Evolutionary conservation across 345 rosid species (phyloP).

Genomic region (Dipteronia sinensis): DNA sequence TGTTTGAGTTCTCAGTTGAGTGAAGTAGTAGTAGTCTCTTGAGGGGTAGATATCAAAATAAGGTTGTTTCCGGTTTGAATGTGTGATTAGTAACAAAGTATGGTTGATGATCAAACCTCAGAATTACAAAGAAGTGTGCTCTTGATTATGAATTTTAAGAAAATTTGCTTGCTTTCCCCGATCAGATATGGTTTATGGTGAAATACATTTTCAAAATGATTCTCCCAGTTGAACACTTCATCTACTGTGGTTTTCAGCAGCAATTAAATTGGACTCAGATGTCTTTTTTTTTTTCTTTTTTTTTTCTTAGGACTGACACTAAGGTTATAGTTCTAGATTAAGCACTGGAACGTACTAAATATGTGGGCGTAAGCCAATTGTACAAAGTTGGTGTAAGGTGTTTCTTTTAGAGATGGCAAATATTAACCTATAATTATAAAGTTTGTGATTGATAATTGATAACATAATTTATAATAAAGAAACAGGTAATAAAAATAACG

Average conservation of each 20-base stretch:
- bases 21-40: slow-evolving; percentile 22
- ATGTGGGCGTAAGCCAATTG: too few species aligned
- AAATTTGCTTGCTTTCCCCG: not conserved
- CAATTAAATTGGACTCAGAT: not conserved
- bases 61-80: not conserved
- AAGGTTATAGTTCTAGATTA: too few species aligned
- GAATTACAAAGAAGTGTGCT: slow-evolving; percentile 4
- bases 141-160: not conserved
- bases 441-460: too few species aligned
- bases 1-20: slow-evolving; percentile 74
- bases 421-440: too few species aligned
- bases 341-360: too few species aligned
- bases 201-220: too few species aligned
- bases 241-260: not conserved
- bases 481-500: too few species aligned
- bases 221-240: not conserved
- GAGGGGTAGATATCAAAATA: slow-evolving; percentile 17
- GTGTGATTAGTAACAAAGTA: not conserved
- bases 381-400: too few species aligned
- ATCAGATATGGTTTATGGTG: not conserved
- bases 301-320: too few species aligned
- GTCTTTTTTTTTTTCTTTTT: not conserved
- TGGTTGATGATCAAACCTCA: not conserved
- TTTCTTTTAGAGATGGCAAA: too few species aligned
- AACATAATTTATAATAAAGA: too few species aligned